These are phyloP conservation scores for Inonotus obliquus DNA, from an alignment of 1,284 basidiomycete genomes.

Conservation along the genomic window DNA sequence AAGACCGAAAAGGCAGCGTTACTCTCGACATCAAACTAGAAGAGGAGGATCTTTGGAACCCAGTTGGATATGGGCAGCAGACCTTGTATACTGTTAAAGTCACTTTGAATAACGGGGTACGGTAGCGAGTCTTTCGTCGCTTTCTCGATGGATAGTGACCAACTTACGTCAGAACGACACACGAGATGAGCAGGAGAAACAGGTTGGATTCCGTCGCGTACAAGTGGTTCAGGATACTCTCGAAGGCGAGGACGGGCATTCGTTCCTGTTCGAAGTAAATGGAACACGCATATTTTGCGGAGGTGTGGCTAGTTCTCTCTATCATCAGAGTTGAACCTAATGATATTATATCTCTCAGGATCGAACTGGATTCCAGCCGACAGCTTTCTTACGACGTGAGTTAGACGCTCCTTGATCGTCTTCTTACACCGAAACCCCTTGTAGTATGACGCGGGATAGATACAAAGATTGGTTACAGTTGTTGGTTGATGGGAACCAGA, in stretches of 20 bases:
- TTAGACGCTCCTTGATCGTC: not conserved
- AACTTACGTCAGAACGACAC: constrained; percentile 40
- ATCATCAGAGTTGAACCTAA: not conserved
- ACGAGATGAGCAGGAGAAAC: constrained; percentile 49
- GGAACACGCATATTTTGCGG: constrained; percentile 85
- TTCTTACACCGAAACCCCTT: not conserved
- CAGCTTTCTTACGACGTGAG: constrained; percentile 76
- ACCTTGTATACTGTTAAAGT: constrained; percentile 66
- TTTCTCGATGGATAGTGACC: not conserved
- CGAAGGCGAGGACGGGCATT: constrained; percentile 64
- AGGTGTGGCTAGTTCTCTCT: constrained; percentile 36
- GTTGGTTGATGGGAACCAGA: constrained; percentile 42
- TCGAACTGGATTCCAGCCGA: constrained; percentile 94
- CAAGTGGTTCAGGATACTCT: constrained; percentile 73
- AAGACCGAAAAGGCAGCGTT: constrained; percentile 35
- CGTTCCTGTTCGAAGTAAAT: constrained; percentile 88
- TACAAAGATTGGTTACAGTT: constrained; percentile 40
- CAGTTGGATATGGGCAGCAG: constrained; percentile 78
- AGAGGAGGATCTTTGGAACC: constrained; percentile 75
- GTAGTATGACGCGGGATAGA: constrained; percentile 39
- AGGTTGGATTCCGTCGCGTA: constrained; percentile 73
- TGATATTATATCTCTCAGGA: constrained; percentile 35
- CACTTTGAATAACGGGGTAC: constrained; percentile 45
- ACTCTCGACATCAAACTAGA: constrained; percentile 50
- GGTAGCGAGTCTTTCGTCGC: constrained; percentile 18